A percentile compares a stretch with the other conserved stretches of the same genome.
phyloP scores from a whole-genome alignment of 768 basidiomycete genomes.

The Amanita phalloides region DNA sequence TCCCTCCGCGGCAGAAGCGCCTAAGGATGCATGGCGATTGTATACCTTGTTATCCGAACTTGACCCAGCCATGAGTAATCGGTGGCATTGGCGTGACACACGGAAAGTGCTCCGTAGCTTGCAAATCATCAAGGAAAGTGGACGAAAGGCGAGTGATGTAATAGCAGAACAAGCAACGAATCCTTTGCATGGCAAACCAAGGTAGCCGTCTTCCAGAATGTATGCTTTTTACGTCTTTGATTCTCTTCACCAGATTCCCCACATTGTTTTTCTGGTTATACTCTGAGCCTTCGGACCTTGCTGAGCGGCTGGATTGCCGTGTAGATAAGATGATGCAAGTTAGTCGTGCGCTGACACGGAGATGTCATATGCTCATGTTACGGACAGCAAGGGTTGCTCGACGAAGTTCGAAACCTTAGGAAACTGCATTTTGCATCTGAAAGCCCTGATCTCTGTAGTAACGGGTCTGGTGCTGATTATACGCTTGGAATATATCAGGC shows the following conservation, averaged over 20 bases:
- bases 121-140: constrained; percentile 63
- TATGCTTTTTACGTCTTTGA: not conserved
- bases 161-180: constrained; percentile 48
- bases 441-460: not conserved
- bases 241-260: constrained; percentile 45
- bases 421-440: constrained; percentile 15
- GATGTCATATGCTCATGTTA: not conserved
- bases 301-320: constrained; percentile 61
- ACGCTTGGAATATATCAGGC: constrained; percentile 89
- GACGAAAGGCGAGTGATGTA: constrained; percentile 56
- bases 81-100: constrained; percentile 97
- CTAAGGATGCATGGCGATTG: constrained; percentile 49
- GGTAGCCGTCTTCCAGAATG: constrained; percentile 25
- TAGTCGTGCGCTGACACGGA: constrained; percentile 8
- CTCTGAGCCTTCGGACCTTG: constrained; percentile 51
- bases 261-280: constrained; percentile 90
- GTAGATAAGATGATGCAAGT: constrained; percentile 91
- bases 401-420: constrained; percentile 59
- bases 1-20: constrained; percentile 43
- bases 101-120: constrained; percentile 81
- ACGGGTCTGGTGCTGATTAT: constrained; percentile 34
- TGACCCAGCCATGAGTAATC: constrained; percentile 60
- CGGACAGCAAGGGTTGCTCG: constrained; percentile 61
- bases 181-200: constrained; percentile 27
- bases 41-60: constrained; percentile 55